These are phyloP conservation scores for Leccinum ochraceum DNA, from an alignment of 768 basidiomycete species.

Conservation along the genomic window DNA sequence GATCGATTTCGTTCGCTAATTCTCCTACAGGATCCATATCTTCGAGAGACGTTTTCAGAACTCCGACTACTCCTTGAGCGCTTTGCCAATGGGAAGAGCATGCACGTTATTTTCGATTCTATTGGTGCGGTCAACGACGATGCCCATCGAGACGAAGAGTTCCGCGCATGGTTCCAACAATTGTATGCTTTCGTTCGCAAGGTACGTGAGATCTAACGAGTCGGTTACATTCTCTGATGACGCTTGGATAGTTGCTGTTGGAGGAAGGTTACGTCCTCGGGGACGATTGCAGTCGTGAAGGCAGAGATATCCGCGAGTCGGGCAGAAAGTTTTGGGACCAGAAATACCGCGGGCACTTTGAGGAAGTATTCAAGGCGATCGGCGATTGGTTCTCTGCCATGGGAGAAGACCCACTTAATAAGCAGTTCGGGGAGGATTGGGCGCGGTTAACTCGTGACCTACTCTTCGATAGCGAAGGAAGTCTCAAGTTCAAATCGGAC, in stretches of 20 bases:
- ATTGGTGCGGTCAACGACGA: constrained; percentile 73
- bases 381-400: constrained; percentile 83
- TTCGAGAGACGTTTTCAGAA: constrained; percentile 59
- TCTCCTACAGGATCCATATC: constrained; percentile 46
- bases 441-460: constrained; percentile 78
- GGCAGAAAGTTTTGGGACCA: constrained; percentile 79
- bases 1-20: constrained; percentile 16
- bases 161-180: constrained; percentile 70
- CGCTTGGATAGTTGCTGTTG: constrained; percentile 55
- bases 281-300: constrained; percentile 68
- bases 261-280: constrained; percentile 88
- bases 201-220: constrained; percentile 34
- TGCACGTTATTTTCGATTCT: constrained; percentile 70
- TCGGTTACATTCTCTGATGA: neutral
- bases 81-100: constrained; percentile 75
- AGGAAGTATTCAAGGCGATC: constrained; percentile 70
- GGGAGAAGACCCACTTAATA: constrained; percentile 82
- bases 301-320: constrained; percentile 58
- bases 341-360: constrained; percentile 76
- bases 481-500: constrained; percentile 83
- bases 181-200: constrained; percentile 68
- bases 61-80: constrained; percentile 86
- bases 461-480: constrained; percentile 76
- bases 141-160: constrained; percentile 68
- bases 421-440: constrained; percentile 81